Evolutionary conservation across 2,329 filamentous ascomycete genomes (phyloP).

Genomic region (Grosmannia clavigera): DNA sequence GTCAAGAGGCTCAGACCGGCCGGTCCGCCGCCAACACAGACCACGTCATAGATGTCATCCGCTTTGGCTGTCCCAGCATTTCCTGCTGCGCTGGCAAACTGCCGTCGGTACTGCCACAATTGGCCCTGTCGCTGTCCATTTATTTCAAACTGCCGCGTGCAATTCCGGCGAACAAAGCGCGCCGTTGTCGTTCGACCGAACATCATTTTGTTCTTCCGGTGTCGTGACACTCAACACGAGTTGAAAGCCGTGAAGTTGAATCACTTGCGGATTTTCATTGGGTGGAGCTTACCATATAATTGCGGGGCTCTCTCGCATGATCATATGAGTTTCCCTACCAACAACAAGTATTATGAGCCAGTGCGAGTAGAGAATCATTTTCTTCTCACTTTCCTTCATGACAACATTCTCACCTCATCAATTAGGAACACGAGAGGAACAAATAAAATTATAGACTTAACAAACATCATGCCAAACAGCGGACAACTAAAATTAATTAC

Average conservation of each 20-base stretch:
- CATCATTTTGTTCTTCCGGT: conserved; percentile 1
- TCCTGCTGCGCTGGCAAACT: conserved; percentile 27
- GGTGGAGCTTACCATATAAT: background rate
- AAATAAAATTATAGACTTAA: too few species aligned
- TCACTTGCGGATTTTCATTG: background rate
- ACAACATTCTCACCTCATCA: too few species aligned
- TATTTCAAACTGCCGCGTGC: conserved; percentile 26
- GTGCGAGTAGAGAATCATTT: too few species aligned
- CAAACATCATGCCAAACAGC: too few species aligned
- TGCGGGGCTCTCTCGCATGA: background rate
- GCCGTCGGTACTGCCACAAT: conserved; percentile 20
- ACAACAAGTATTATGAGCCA: too few species aligned
- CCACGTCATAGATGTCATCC: conserved; percentile 80
- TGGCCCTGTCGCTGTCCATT: background rate
- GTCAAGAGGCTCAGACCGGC: conserved; percentile 75
- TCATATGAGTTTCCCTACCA: background rate
- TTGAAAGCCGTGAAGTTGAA: background rate
- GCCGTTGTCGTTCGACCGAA: conserved; percentile 1
- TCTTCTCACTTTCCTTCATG: too few species aligned
- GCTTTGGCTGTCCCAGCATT: conserved; percentile 9
- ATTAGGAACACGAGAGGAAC: too few species aligned
- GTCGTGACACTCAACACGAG: too few species aligned
- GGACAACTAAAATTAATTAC: background rate
- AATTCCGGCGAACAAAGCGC: conserved; percentile 31
- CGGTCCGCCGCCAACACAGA: conserved; percentile 81